Evolutionary conservation across 208 protist species (phyloP), one percentile per base, ranked within the genome.

Genomic region (Leishmania martiniquensis): DNA sequence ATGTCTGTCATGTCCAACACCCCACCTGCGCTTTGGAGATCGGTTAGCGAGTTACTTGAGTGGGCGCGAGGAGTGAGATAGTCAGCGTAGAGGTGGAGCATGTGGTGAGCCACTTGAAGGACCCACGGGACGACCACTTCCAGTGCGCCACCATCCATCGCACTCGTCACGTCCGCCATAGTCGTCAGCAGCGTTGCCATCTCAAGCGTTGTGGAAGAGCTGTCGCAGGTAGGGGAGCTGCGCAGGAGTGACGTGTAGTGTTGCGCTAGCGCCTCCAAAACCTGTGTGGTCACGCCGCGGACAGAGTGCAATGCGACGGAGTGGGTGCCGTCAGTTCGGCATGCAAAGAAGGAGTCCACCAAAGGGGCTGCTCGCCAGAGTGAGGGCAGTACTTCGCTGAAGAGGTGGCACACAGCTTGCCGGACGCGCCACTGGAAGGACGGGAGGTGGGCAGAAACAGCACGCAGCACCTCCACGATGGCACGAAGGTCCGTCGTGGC

Each of bases 101-200:
- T 68, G 71, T 82, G 77, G 32, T 83, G 60, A 9, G 67, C 67
- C 6, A 84, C 81, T 49, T 79, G 72, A 3, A 80, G 52, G 34
- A 87, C 71, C 84, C 84, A 87, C 6, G 81, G 70, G 5, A 84
- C 55, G 15, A 80, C 80, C 47, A 71, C 32, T 54, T 66, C 68
- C 44, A 87, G 54, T 34, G 51, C 57, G 22, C n/a, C 71, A 9
- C 68, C 80, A 65, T 77, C 72, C 68, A 51, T 85, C 29, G 34
- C 79, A 20, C 37, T 78, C 10, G 84, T 52, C 57, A 90, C 65
- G 69, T 90, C 80, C 25, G 81, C 77, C 68, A 90, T 72, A 10
- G 81, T 76, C 54, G 77, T 84, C 34, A 92, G 78, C n/a, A 89
- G 52, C 32, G 85, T 81, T 34, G 87, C 74, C 62, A 86, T 65